phyloP scores from a whole-genome alignment of 2,329 filamentous ascomycete genomes.

The Zymoseptoria brevis region DNA sequence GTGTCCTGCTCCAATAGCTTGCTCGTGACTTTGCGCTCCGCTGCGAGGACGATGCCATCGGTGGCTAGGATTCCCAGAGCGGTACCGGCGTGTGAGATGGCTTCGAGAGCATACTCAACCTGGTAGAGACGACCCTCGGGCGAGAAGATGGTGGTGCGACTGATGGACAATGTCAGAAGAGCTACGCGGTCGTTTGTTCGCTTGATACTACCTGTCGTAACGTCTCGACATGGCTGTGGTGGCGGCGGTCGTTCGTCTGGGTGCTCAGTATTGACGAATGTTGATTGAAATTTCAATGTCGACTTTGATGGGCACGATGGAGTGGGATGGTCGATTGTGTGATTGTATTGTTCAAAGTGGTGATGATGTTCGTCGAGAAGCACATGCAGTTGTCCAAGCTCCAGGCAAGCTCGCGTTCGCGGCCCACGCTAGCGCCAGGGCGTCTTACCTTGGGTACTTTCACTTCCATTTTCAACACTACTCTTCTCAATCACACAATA shows the following conservation, averaged over 20 bases:
- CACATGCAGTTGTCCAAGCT: conserved; percentile 4
- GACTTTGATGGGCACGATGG: background rate
- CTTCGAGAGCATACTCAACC: conserved; percentile 97
- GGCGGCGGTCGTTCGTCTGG: background rate
- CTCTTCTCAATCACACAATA: background rate
- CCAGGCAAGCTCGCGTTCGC: conserved; percentile 1
- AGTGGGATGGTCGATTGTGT: background rate
- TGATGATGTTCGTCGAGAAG: background rate
- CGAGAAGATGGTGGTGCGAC: conserved; percentile 90
- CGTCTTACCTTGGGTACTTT: background rate
- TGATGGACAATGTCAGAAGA: conserved; percentile 8
- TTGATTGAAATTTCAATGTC: background rate
- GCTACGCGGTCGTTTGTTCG: background rate
- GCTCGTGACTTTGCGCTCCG: conserved; percentile 97
- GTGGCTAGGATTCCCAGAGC: conserved; percentile 94
- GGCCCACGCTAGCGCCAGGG: background rate
- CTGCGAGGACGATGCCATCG: conserved; percentile 96
- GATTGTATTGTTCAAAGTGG: background rate
- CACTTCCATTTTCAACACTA: background rate
- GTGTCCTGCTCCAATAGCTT: conserved; percentile 99
- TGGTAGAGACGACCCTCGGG: conserved; percentile 97
- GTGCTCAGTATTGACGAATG: background rate
- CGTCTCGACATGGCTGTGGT: conserved; percentile 25
- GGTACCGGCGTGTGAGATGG: conserved; percentile 96
- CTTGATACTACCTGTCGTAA: conserved; percentile 24